Conservation (phyloP, 352 stramenopile genomes). For the Phytophthora sojae region DNA sequence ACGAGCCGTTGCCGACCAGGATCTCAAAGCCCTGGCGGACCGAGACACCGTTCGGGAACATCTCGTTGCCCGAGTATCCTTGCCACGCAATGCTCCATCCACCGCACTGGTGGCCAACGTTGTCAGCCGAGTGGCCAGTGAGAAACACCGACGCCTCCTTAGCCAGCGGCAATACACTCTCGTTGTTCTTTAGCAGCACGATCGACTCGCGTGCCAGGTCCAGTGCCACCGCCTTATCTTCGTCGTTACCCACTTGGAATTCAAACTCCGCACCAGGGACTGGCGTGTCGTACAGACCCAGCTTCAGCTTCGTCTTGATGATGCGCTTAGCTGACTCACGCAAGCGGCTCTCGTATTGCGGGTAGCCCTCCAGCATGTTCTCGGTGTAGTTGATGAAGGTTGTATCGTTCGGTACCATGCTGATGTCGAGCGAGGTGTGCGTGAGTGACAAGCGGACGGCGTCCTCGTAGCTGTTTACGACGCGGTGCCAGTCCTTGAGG, state of each 20-base stretch:
- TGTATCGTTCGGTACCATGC: slow-evolving; percentile 72
- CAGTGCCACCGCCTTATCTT: slow-evolving; percentile 46
- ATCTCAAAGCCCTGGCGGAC: slow-evolving; percentile 58
- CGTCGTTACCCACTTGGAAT: not conserved
- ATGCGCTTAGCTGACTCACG: slow-evolving; percentile 63
- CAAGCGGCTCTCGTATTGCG: slow-evolving; percentile 47
- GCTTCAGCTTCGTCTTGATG: slow-evolving; percentile 69
- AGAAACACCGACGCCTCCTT: slow-evolving; percentile 53
- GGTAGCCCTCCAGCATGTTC: slow-evolving; percentile 45
- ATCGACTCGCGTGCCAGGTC: slow-evolving; percentile 76
- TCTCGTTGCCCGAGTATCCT: slow-evolving; percentile 64
- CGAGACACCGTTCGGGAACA: slow-evolving; percentile 60
- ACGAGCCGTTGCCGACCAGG: slow-evolving; percentile 29
- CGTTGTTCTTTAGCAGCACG: slow-evolving; percentile 80
- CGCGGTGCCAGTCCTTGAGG: slow-evolving; percentile 60
- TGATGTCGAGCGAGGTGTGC: slow-evolving; percentile 91
- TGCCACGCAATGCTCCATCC: slow-evolving; percentile 88
- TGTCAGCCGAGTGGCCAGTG: slow-evolving; percentile 63
- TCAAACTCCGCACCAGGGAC: slow-evolving; percentile 39
- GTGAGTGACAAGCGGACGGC: slow-evolving; percentile 68
- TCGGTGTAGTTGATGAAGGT: slow-evolving; percentile 59
- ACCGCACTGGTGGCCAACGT: slow-evolving; percentile 69
- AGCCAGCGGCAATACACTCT: slow-evolving; percentile 52
- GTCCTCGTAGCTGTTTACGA: slow-evolving; percentile 52
- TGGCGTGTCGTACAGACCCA: slow-evolving; percentile 70